Percentiles rank a stretch among this genome's conserved stretches.
phyloP scores from a whole-genome alignment of 2,329 filamentous ascomycete species.

The Endoconidiophora laricicola region DNA sequence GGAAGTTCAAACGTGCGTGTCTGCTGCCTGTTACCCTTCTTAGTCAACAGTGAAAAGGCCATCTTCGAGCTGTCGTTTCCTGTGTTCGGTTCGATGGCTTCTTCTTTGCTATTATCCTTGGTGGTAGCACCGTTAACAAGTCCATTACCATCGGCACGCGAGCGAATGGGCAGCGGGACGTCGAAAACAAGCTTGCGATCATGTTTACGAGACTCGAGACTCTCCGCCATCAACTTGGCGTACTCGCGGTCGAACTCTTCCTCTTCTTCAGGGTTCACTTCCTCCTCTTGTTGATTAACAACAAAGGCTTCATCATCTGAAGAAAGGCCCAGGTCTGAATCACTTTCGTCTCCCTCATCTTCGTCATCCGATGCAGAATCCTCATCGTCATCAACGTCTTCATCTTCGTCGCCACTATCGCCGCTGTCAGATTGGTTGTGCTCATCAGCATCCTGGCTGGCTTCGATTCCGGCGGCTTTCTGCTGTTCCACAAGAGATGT shows the following conservation, averaged over 20 bases:
- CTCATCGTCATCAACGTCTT: slow-evolving; percentile 40
- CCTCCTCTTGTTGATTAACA: slow-evolving; percentile 78
- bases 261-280: slow-evolving; percentile 82
- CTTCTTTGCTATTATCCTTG: neutral
- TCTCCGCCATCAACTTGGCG: slow-evolving; percentile 96
- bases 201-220: slow-evolving; percentile 85
- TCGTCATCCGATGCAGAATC: slow-evolving; percentile 39
- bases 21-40: slow-evolving; percentile 90
- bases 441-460: slow-evolving; percentile 54
- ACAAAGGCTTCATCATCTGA: slow-evolving; percentile 80
- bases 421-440: slow-evolving; percentile 65
- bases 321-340: slow-evolving; percentile 13
- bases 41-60: slow-evolving; percentile 92
- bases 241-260: slow-evolving; percentile 97
- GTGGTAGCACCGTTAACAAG: neutral
- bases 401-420: slow-evolving; percentile 43
- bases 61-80: slow-evolving; percentile 39
- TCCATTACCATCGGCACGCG: slow-evolving; percentile 24
- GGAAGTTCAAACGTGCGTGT: slow-evolving; percentile 82
- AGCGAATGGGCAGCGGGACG: slow-evolving; percentile 84
- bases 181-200: slow-evolving; percentile 91
- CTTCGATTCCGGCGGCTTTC: slow-evolving; percentile 58
- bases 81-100: neutral
- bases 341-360: slow-evolving; percentile 43
- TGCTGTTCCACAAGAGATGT: slow-evolving; percentile 84